phyloP scores from a whole-genome alignment of 345 rosid species.

The Carallia pectinifolia region DNA sequence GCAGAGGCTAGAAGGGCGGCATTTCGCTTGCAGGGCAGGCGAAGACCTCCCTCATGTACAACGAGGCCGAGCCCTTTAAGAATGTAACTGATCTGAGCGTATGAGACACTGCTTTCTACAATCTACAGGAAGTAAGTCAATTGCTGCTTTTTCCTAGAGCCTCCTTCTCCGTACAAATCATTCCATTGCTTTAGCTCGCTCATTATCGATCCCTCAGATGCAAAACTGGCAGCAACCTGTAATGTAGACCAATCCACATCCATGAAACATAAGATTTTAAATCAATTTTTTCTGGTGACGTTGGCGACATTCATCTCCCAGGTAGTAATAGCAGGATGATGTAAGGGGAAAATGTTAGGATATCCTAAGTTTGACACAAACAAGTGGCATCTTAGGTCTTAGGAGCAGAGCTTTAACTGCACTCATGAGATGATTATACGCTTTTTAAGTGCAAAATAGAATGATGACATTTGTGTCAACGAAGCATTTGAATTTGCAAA shows the following conservation, averaged over 20 bases:
- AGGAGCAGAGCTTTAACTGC: no score
- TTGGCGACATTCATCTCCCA: no score
- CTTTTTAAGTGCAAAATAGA: background rate
- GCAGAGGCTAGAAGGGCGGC: no score
- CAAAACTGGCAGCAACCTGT: conserved; percentile 91
- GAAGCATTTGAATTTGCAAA: background rate
- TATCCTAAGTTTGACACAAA: no score
- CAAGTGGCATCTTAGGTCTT: no score
- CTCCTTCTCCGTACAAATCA: conserved; percentile 88
- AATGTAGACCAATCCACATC: background rate
- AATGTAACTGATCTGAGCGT: background rate
- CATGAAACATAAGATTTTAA: background rate
- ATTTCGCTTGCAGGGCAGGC: no score
- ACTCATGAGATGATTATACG: no score
- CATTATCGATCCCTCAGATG: conserved; percentile 86
- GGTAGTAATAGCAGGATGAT: no score
- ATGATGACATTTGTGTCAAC: background rate
- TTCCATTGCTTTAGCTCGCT: conserved; percentile 89
- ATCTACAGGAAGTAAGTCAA: conserved; percentile 80
- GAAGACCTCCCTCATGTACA: background rate
- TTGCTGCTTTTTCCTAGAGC: conserved; percentile 87
- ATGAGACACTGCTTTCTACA: conserved; percentile 11
- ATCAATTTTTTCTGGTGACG: no score
- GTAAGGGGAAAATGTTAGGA: no score
- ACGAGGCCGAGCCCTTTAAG: background rate